Conservation (phyloP, 1,139 yeast species). For the Saccharomyces hybrid region DNA sequence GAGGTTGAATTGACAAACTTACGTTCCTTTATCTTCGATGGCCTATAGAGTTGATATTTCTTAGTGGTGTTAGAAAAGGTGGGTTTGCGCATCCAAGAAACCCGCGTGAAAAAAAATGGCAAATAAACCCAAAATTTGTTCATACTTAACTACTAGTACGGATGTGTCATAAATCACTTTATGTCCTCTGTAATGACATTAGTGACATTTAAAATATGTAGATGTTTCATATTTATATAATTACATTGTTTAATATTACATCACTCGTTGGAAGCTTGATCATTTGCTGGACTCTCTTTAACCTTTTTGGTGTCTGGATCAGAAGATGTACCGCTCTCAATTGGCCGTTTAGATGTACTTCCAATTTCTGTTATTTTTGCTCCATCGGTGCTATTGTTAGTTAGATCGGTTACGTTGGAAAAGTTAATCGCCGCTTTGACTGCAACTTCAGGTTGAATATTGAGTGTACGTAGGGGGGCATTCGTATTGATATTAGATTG, state of each 20-base stretch:
- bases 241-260: not conserved
- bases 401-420: not conserved
- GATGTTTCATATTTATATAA: not conserved
- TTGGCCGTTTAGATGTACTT: not conserved
- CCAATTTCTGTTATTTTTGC: not conserved
- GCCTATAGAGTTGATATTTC: not conserved
- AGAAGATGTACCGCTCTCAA: not conserved
- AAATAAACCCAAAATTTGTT: not conserved
- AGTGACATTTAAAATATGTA: not conserved
- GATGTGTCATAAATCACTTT: not conserved
- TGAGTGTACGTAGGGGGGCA: slow-evolving; percentile 3
- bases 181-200: not conserved
- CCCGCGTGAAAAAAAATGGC: not conserved
- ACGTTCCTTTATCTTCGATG: not conserved
- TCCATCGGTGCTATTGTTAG: not conserved
- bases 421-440: slow-evolving; percentile 1
- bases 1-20: not conserved
- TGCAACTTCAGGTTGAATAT: slow-evolving; percentile 6
- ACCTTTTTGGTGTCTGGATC: not conserved
- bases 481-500: not conserved
- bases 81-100: not conserved
- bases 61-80: not conserved
- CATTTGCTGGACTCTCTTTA: not conserved
- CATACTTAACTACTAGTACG: too few species aligned
- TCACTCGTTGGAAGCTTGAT: not conserved